A percentile compares a stretch with the other conserved stretches of the same genome.
These are phyloP conservation scores for Geotrichum australiense DNA, from an alignment of 1,139 yeast genomes.

Conservation along the genomic window DNA sequence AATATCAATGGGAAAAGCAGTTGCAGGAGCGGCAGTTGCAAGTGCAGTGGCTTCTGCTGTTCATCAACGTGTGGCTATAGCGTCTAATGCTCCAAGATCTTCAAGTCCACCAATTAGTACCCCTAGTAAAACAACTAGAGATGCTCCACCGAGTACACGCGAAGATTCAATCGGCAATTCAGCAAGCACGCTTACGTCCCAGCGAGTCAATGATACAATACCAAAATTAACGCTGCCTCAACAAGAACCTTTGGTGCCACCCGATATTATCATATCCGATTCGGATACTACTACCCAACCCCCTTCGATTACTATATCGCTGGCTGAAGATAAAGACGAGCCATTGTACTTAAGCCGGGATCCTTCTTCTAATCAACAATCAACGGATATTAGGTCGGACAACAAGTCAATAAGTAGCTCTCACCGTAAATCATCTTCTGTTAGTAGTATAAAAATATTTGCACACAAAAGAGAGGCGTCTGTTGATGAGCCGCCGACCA, in stretches of 20 bases:
- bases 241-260: neutral
- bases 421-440: conserved; percentile 12
- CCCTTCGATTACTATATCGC: conserved; percentile 1
- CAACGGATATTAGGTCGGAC: too few species aligned
- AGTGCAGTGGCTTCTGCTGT: conserved; percentile 3
- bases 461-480: conserved; percentile 8
- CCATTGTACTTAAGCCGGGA: neutral
- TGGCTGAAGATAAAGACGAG: neutral
- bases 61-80: too few species aligned
- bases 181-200: too few species aligned
- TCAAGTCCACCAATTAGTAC: too few species aligned
- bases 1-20: neutral
- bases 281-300: neutral
- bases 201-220: too few species aligned
- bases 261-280: neutral
- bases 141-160: too few species aligned
- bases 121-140: too few species aligned
- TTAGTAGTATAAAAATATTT: conserved; percentile 15
- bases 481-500: neutral
- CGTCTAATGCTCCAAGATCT: too few species aligned
- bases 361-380: neutral
- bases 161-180: neutral
- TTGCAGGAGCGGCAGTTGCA: conserved; percentile 4
- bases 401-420: conserved; percentile 3
- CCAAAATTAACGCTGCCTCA: too few species aligned